phyloP scores from a whole-genome alignment of 1,284 basidiomycete genomes.

The Volvariella volvacea region DNA sequence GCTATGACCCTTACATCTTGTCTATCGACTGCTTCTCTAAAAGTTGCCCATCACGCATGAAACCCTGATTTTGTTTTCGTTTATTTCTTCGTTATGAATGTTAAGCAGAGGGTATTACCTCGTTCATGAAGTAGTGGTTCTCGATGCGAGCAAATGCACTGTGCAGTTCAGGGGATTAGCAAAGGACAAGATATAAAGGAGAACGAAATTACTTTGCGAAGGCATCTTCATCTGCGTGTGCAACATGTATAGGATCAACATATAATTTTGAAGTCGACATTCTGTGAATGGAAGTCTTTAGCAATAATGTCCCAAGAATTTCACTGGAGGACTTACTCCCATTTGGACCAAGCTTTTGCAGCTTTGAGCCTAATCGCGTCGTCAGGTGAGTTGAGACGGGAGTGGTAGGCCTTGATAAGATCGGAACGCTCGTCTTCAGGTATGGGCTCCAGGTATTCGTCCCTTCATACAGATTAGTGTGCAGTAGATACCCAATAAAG shows the following conservation, averaged over 20 bases:
- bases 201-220: slow-evolving; percentile 61
- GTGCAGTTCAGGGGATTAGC: slow-evolving; percentile 7
- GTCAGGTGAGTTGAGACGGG: slow-evolving; percentile 73
- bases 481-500: neutral
- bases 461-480: slow-evolving; percentile 41
- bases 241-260: slow-evolving; percentile 64
- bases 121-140: slow-evolving; percentile 88
- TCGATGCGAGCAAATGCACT: slow-evolving; percentile 89
- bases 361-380: slow-evolving; percentile 62
- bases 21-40: slow-evolving; percentile 80
- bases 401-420: slow-evolving; percentile 80
- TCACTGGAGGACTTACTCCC: slow-evolving; percentile 61
- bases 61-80: slow-evolving; percentile 58
- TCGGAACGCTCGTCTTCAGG: slow-evolving; percentile 76
- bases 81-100: too few species aligned
- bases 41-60: slow-evolving; percentile 87
- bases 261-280: slow-evolving; percentile 76
- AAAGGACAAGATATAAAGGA: slow-evolving; percentile 1
- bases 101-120: slow-evolving; percentile 29
- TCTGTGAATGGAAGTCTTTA: slow-evolving; percentile 28
- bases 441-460: slow-evolving; percentile 76
- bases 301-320: neutral
- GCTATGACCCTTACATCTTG: slow-evolving; percentile 63
- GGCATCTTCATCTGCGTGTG: slow-evolving; percentile 65
- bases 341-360: slow-evolving; percentile 84